Evolutionary conservation across 1,284 basidiomycete species (phyloP).

Genomic region (Sanghuangporus sanghuang): DNA sequence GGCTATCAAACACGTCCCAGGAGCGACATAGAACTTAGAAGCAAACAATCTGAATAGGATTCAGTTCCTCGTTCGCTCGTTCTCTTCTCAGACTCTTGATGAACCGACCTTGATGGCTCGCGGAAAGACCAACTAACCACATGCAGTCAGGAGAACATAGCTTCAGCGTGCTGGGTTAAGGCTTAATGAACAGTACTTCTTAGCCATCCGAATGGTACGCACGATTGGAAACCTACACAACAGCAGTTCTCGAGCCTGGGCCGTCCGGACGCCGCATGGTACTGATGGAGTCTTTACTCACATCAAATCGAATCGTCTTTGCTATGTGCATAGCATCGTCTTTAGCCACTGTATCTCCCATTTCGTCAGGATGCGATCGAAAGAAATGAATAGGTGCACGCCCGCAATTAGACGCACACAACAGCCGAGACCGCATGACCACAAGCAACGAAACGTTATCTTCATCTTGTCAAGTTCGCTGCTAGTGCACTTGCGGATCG

Average conservation of each 20-base stretch:
- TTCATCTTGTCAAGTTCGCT: no score
- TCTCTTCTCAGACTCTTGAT: not conserved
- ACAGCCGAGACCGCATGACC: no score
- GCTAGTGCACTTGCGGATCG: not conserved
- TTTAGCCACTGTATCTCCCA: not conserved
- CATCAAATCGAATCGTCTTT: not conserved
- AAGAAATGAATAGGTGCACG: not conserved
- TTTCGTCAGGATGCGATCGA: not conserved
- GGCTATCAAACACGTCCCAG: not conserved
- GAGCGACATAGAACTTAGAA: not conserved
- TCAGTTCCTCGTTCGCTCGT: not conserved
- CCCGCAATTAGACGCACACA: no score
- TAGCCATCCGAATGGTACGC: not conserved
- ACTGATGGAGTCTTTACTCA: not conserved
- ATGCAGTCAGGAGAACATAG: not conserved
- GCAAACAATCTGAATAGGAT: not conserved
- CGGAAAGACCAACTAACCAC: not conserved
- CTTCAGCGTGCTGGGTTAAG: not conserved
- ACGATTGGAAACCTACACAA: not conserved
- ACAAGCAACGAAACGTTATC: no score
- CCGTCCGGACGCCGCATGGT: not conserved
- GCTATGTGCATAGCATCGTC: not conserved
- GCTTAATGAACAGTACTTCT: not conserved
- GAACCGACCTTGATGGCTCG: not conserved
- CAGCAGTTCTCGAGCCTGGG: not conserved